phyloP scores from a whole-genome alignment of 805 yeast genomes.

The Yamadazyma sp. region DNA sequence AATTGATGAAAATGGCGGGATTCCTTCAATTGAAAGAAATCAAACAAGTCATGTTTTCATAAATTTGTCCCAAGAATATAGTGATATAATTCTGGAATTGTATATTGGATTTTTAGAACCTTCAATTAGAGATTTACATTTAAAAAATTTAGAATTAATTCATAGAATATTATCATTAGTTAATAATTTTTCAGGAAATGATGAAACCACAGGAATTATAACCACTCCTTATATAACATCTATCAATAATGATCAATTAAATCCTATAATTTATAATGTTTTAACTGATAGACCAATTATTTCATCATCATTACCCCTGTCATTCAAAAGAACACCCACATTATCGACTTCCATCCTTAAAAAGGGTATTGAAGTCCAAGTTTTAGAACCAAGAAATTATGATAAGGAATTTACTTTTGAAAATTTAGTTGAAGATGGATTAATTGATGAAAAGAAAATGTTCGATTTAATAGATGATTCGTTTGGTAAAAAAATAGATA shows the following conservation, averaged over 20 bases:
- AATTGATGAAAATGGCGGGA: conserved; percentile 83
- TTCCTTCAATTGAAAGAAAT: conserved; percentile 80
- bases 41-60: conserved; percentile 84
- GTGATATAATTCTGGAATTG: conserved; percentile 62
- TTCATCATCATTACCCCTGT: conserved; percentile 84
- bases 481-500: conserved; percentile 65
- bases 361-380: conserved; percentile 63
- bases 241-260: conserved; percentile 47
- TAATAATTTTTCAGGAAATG: conserved; percentile 38
- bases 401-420: conserved; percentile 36
- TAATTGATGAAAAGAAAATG: conserved; percentile 56
- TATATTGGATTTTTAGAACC: conserved; percentile 53
- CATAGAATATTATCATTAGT: conserved; percentile 48
- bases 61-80: conserved; percentile 78
- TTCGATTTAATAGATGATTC: conserved; percentile 70
- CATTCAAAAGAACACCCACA: conserved; percentile 50
- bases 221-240: conserved; percentile 82
- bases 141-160: conserved; percentile 68
- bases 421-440: conserved; percentile 31
- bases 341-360: conserved; percentile 77
- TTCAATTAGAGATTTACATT: conserved; percentile 48
- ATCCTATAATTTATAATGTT: conserved; percentile 87
- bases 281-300: conserved; percentile 88
- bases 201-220: conserved; percentile 72
- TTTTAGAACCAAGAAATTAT: conserved; percentile 30